Percentiles rank a stretch among this genome's conserved stretches.
These are phyloP conservation scores for Tinospora cordifolia DNA, from an alignment of 164 flowering plant species.

Conservation along the genomic window DNA sequence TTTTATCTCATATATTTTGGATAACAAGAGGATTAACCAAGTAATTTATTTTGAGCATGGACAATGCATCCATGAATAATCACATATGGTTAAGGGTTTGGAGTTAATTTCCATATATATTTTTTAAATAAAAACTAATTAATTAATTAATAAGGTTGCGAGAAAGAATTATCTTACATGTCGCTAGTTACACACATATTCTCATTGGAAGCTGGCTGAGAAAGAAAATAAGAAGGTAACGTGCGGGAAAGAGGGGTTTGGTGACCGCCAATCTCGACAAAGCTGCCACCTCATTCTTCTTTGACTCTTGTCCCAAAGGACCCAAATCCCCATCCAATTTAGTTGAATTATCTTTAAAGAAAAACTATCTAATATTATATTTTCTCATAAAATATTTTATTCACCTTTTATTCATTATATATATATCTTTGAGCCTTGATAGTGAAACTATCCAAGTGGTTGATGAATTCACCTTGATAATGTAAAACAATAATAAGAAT, in stretches of 20 bases:
- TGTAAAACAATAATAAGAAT: no score
- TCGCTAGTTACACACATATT: neutral
- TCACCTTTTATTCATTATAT: no score
- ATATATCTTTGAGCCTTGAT: no score
- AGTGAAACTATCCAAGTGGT: no score
- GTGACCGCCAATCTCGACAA: constrained; percentile 7
- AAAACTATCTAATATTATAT: neutral
- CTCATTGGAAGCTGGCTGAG: neutral
- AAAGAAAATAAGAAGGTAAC: constrained; percentile 11
- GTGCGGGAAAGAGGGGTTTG: constrained; percentile 12
- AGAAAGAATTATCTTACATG: neutral
- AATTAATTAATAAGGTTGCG: neutral
- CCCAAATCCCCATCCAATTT: neutral
- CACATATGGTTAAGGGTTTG: neutral
- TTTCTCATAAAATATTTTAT: neutral
- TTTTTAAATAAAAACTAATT: neutral
- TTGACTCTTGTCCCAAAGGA: constrained; percentile 4
- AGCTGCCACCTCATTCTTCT: neutral
- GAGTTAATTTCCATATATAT: neutral
- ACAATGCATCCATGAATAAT: neutral
- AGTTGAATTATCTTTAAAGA: no score
- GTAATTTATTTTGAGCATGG: neutral
- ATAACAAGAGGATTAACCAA: neutral
- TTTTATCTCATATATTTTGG: neutral
- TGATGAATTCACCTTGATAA: no score